These are phyloP conservation scores for Colletotrichum cereale DNA, from an alignment of 2,329 filamentous ascomycete species.

Conservation along the genomic window DNA sequence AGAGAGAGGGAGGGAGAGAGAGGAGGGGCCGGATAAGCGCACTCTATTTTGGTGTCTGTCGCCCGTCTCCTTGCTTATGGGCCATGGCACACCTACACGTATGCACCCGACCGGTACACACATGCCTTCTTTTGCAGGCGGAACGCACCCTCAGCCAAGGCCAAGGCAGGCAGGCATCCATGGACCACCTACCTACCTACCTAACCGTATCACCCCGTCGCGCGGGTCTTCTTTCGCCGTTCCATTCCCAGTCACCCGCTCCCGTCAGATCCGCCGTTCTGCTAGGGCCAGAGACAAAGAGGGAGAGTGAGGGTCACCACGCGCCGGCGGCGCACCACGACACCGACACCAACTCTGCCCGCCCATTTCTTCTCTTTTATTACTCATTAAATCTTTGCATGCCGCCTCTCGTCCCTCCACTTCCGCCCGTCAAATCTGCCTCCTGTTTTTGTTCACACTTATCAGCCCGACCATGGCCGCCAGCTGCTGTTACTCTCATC, in stretches of 20 bases:
- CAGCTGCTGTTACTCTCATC: slow-evolving; percentile 7
- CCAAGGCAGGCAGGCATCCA: slow-evolving; percentile 6
- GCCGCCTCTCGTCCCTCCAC: slow-evolving; percentile 38
- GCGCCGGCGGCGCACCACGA: slow-evolving; percentile 8
- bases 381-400: slow-evolving; percentile 41
- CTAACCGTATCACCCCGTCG: slow-evolving; percentile 5
- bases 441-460: slow-evolving; percentile 12
- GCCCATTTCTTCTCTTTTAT: slow-evolving; percentile 40
- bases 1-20: not conserved
- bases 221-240: slow-evolving; percentile 10
- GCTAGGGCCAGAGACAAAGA: slow-evolving; percentile 23
- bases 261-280: slow-evolving; percentile 34
- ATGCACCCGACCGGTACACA: not conserved
- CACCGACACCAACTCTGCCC: slow-evolving; percentile 27
- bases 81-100: not conserved
- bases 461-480: slow-evolving; percentile 3
- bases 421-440: slow-evolving; percentile 26
- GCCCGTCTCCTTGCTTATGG: not conserved
- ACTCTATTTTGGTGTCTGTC: not conserved
- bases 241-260: slow-evolving; percentile 16
- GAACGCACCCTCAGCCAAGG: not conserved
- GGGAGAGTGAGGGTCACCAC: slow-evolving; percentile 19
- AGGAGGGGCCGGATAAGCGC: not conserved
- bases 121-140: not conserved
- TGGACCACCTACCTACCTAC: not conserved